Evolutionary conservation across 2,329 filamentous ascomycete genomes (phyloP), one percentile per base, ranked within the genome.

Genomic region (Aureobasidium vineae): DNA sequence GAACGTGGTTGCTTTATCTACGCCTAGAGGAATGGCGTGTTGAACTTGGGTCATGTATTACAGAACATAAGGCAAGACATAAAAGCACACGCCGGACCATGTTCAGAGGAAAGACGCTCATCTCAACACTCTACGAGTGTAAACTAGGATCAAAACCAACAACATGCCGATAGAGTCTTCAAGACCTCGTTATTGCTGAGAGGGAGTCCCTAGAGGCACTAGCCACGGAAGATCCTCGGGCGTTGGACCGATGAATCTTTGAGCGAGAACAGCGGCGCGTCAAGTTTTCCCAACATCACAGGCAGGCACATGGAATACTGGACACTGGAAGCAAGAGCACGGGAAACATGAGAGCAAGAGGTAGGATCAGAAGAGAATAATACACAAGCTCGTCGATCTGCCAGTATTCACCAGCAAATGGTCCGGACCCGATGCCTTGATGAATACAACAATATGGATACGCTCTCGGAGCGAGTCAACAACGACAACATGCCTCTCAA

Each of bases 401-500:
- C 56, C 56, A 41, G 57, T 28, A 63, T 41, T 5, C 23, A 49
- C 45, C 45, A 63, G 59, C 59, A 41, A 21, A 41, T 21, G 33
- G 13, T 36, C 33, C 31, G 45, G n/a, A 23, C 59, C 33, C 43
- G 59, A 45, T 41, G 59, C 5, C n/a, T 13, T 63, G 23, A 45
- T 36, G 33, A 45, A 50, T 52, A 63, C 49, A 64, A 45, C 19
- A 45, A 41, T 64, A 54, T 49, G n/a, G 26, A 19, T 54, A 50
- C 49, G 61, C 61, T 64, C 61, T 53, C 49, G 36, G 47, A 64
- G 49, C 61, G 38, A 64, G 19, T 53, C 38, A 43, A 21, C 49
- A 54, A 54, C 26, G 36, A 64, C 49, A 45, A 64, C 28, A 54
- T 54, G 49, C 26, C 61, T 53, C 61, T 54, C 49, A 43, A 54